These are phyloP conservation scores for Podospora fimiseda DNA, from an alignment of 495 filamentous ascomycete genomes.

Conservation along the genomic window DNA sequence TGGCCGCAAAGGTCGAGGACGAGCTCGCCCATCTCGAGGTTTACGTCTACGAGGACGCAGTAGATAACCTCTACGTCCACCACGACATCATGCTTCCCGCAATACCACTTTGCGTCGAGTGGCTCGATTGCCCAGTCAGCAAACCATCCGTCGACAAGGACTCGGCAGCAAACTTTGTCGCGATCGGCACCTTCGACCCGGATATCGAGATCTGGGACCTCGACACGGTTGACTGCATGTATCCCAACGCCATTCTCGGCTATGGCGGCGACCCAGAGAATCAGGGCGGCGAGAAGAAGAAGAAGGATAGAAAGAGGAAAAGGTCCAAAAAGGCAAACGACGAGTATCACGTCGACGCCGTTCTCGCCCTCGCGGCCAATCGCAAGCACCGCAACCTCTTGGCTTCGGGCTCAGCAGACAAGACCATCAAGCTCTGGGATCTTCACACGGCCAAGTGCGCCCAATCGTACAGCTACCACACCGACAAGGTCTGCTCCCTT, in stretches of 20 bases:
- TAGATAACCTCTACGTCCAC: constrained; percentile 96
- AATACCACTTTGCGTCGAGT: constrained; percentile 91
- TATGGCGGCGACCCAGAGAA: constrained; percentile 63
- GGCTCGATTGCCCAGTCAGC: constrained; percentile 82
- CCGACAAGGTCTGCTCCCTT: constrained; percentile 92
- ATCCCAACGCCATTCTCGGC: constrained; percentile 94
- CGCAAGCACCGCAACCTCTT: constrained; percentile 88
- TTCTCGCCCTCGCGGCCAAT: constrained; percentile 86
- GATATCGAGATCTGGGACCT: constrained; percentile 99
- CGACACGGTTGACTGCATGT: constrained; percentile 93
- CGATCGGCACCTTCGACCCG: constrained; percentile 93
- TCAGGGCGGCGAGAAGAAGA: constrained; percentile 39
- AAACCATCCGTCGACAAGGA: constrained; percentile 53
- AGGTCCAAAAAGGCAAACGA: constrained; percentile 81
- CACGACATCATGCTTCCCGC: constrained; percentile 99
- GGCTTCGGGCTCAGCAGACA: constrained; percentile 93
- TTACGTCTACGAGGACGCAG: constrained; percentile 92
- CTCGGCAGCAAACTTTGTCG: constrained; percentile 75
- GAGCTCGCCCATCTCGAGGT: constrained; percentile 95
- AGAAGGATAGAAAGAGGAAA: constrained; percentile 79
- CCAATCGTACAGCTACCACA: constrained; percentile 86
- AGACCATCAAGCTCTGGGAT: constrained; percentile 97
- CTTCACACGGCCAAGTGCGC: constrained; percentile 84
- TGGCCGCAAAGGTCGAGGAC: constrained; percentile 91
- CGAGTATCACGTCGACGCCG: constrained; percentile 87